A percentile compares a stretch with the other conserved stretches of the same genome.
These are phyloP conservation scores for Clitopilus hobsonii DNA, from an alignment of 768 basidiomycete species.

Conservation along the genomic window DNA sequence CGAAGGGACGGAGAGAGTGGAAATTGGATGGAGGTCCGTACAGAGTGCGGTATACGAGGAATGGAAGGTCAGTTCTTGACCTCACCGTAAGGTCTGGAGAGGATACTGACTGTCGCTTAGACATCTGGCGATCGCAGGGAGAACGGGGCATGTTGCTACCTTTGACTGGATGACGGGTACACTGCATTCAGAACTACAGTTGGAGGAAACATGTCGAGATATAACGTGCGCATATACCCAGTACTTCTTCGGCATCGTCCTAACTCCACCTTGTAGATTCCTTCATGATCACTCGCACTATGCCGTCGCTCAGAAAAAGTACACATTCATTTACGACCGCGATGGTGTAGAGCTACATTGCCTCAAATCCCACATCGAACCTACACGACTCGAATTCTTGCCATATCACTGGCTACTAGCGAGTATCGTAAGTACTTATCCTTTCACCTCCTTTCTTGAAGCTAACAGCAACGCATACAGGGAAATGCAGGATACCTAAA, in stretches of 20 bases:
- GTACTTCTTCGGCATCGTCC: background rate
- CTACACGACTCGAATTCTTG: slow-evolving; percentile 85
- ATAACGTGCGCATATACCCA: slow-evolving; percentile 63
- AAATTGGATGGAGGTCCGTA: slow-evolving; percentile 86
- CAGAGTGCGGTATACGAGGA: slow-evolving; percentile 78
- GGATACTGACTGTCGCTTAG: slow-evolving; percentile 28
- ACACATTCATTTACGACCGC: slow-evolving; percentile 93
- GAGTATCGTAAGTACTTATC: slow-evolving; percentile 55
- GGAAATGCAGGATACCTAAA: slow-evolving; percentile 89
- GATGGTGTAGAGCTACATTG: slow-evolving; percentile 91
- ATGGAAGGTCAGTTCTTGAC: slow-evolving; percentile 72
- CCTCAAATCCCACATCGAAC: slow-evolving; percentile 81
- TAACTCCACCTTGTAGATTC: slow-evolving; percentile 45
- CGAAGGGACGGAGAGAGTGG: slow-evolving; percentile 71
- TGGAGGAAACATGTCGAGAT: slow-evolving; percentile 88
- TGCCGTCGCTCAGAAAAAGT: slow-evolving; percentile 94
- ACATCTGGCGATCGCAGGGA: slow-evolving; percentile 83
- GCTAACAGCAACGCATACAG: slow-evolving; percentile 24
- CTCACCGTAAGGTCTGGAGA: background rate
- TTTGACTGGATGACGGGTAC: slow-evolving; percentile 92
- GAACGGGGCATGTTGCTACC: slow-evolving; percentile 81
- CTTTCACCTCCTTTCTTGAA: background rate
- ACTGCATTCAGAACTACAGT: slow-evolving; percentile 81
- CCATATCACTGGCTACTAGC: slow-evolving; percentile 95
- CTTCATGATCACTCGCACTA: slow-evolving; percentile 91